Evolutionary conservation across 2,329 filamentous ascomycete genomes (phyloP).

Genomic region (Diplocarpon rosae): DNA sequence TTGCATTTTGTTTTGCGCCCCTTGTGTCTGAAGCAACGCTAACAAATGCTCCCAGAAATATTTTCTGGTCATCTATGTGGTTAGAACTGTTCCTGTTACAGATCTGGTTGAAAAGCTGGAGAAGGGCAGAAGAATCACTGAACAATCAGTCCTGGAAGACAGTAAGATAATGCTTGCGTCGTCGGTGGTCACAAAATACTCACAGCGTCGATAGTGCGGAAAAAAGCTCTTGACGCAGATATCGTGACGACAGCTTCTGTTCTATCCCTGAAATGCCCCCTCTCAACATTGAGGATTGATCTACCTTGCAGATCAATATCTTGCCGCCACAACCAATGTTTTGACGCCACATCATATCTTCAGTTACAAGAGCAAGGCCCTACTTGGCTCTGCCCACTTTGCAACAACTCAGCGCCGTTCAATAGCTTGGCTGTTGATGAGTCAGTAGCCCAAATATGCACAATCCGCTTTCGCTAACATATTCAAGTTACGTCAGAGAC

Average conservation of each 20-base stretch:
- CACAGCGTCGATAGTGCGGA: constrained; percentile 51
- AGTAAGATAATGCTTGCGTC: constrained; percentile 40
- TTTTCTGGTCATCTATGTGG: constrained; percentile 64
- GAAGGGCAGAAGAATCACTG: constrained; percentile 60
- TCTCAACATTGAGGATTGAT: constrained; percentile 73
- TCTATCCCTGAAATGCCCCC: constrained; percentile 83
- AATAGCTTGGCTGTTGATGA: constrained; percentile 79
- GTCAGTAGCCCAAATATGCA: constrained; percentile 36
- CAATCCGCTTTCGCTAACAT: constrained; percentile 11
- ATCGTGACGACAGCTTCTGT: constrained; percentile 81
- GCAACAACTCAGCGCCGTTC: constrained; percentile 72
- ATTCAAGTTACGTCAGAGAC: constrained; percentile 68
- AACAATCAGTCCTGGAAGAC: constrained; percentile 71
- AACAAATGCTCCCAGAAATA: constrained; percentile 45
- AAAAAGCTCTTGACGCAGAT: constrained; percentile 74
- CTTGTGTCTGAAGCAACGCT: constrained; percentile 8
- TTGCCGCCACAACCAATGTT: constrained; percentile 89
- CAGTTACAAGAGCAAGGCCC: constrained; percentile 93
- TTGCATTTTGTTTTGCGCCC: constrained; percentile 12
- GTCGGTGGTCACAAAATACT: background rate
- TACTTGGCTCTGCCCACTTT: constrained; percentile 93
- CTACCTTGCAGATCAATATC: constrained; percentile 68
- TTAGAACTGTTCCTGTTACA: constrained; percentile 59
- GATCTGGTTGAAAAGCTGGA: constrained; percentile 60
- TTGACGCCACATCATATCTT: constrained; percentile 84